phyloP scores from a whole-genome alignment of 2,329 filamentous ascomycete species.

The Colletotrichum horii region DNA sequence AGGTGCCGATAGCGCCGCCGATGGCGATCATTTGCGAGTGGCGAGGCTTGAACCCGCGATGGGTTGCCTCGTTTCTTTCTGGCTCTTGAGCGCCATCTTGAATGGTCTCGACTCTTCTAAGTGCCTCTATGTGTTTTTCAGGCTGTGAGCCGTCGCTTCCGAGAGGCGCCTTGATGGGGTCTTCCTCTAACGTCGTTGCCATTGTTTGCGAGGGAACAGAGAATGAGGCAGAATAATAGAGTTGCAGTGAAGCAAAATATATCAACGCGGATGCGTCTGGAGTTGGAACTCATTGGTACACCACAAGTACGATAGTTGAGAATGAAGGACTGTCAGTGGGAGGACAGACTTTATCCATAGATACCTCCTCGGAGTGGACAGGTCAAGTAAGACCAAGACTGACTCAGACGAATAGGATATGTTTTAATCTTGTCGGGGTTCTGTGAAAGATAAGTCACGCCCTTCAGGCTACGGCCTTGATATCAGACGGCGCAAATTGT shows the following conservation, averaged over 20 bases:
- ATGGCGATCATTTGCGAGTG: conserved; percentile 52
- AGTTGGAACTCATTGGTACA: neutral
- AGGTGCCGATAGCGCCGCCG: conserved; percentile 51
- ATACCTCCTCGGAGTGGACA: neutral
- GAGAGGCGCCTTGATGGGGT: neutral
- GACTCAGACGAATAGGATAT: neutral
- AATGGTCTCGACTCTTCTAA: neutral
- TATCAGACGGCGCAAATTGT: neutral
- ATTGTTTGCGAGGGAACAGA: neutral
- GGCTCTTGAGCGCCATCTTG: neutral
- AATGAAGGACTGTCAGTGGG: neutral
- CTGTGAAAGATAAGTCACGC: neutral
- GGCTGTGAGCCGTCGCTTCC: neutral
- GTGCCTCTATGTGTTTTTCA: neutral
- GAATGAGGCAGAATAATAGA: neutral
- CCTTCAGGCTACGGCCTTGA: neutral
- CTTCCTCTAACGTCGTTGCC: neutral
- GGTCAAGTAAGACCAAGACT: neutral
- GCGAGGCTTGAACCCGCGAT: conserved; percentile 4
- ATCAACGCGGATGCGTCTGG: neutral
- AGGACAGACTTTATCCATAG: neutral
- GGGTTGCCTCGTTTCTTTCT: neutral
- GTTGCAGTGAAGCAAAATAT: neutral
- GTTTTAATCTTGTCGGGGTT: neutral
- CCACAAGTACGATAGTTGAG: neutral